A percentile compares a stretch with the other conserved stretches of the same genome.
phyloP scores from a whole-genome alignment of 495 filamentous ascomycete species.

The Penicillium salamii region DNA sequence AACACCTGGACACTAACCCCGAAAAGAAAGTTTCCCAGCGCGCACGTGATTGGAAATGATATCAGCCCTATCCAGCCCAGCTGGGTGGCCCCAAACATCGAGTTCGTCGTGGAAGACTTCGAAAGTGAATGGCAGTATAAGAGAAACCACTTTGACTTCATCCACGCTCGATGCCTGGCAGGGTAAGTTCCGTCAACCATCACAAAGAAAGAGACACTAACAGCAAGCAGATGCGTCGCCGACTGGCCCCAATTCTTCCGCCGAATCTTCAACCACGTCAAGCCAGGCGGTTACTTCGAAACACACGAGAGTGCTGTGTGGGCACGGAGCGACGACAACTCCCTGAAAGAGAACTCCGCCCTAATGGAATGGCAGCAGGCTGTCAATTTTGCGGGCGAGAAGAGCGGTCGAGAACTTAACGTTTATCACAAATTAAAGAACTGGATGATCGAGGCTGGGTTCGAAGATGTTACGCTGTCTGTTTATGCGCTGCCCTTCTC shows the following conservation, averaged over 20 bases:
- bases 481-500: constrained; percentile 61
- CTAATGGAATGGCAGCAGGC: constrained; percentile 49
- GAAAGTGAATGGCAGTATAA: constrained; percentile 28
- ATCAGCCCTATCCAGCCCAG: constrained; percentile 51
- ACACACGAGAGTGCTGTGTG: constrained; percentile 52
- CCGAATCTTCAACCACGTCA: constrained; percentile 37
- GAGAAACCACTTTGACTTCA: constrained; percentile 24
- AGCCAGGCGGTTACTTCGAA: constrained; percentile 67
- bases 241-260: constrained; percentile 21
- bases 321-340: constrained; percentile 48
- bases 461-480: constrained; percentile 54
- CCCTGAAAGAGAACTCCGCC: constrained; percentile 42
- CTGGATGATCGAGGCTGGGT: constrained; percentile 47
- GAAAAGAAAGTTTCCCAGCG: constrained; percentile 20
- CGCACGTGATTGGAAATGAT: constrained; percentile 39
- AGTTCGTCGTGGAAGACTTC: constrained; percentile 32
- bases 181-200: constrained; percentile 14
- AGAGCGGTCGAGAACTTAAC: constrained; percentile 44
- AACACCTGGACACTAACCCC: neutral
- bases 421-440: constrained; percentile 36
- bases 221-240: constrained; percentile 7
- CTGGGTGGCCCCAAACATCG: constrained; percentile 33
- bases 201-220: constrained; percentile 1
- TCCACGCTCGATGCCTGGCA: constrained; percentile 18
- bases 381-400: constrained; percentile 4